A percentile compares a stretch with the other conserved stretches of the same genome.
Evolutionary conservation across 2,329 filamentous ascomycete genomes (phyloP).

Genomic region (Exophiala alcalophila): DNA sequence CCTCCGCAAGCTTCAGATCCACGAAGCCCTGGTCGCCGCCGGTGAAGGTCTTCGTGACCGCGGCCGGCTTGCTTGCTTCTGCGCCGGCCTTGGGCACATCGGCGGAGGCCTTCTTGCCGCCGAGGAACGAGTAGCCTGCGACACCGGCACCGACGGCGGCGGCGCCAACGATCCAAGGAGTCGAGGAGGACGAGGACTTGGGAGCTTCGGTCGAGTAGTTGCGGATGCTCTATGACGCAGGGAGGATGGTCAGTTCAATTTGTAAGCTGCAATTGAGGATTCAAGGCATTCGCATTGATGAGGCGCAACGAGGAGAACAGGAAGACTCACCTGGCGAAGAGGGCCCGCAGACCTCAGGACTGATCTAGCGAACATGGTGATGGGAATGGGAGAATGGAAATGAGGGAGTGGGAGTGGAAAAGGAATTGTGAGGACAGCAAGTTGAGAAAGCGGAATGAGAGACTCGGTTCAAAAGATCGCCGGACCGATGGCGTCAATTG

Average conservation of each 20-base stretch:
- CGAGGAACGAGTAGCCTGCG: slow-evolving; percentile 48
- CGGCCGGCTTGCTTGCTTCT: slow-evolving; percentile 11
- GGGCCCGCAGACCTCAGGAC: slow-evolving; percentile 63
- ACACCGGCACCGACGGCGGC: slow-evolving; percentile 60
- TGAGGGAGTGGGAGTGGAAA: background rate
- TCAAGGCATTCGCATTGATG: no score
- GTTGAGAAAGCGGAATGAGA: slow-evolving; percentile 1
- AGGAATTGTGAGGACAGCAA: slow-evolving; percentile 2
- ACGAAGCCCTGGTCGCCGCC: slow-evolving; percentile 90
- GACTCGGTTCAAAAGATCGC: slow-evolving; percentile 9
- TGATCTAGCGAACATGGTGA: slow-evolving; percentile 66
- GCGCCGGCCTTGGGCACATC: slow-evolving; percentile 29
- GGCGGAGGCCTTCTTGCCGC: slow-evolving; percentile 35
- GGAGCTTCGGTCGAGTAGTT: slow-evolving; percentile 67
- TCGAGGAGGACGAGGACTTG: slow-evolving; percentile 50
- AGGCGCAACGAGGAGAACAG: slow-evolving; percentile 1
- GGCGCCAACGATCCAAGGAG: slow-evolving; percentile 42
- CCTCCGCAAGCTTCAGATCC: slow-evolving; percentile 71
- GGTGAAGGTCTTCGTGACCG: slow-evolving; percentile 57
- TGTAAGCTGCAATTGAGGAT: background rate
- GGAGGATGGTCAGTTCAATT: background rate
- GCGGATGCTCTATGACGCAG: slow-evolving; percentile 54
- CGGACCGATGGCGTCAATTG: slow-evolving; percentile 17
- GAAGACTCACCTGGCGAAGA: slow-evolving; percentile 58
- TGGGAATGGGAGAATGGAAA: background rate